Evolutionary conservation across 495 filamentous ascomycete species (phyloP), one percentile per base, ranked within the genome.

Genomic region (Aspergillus egyptiacus): DNA sequence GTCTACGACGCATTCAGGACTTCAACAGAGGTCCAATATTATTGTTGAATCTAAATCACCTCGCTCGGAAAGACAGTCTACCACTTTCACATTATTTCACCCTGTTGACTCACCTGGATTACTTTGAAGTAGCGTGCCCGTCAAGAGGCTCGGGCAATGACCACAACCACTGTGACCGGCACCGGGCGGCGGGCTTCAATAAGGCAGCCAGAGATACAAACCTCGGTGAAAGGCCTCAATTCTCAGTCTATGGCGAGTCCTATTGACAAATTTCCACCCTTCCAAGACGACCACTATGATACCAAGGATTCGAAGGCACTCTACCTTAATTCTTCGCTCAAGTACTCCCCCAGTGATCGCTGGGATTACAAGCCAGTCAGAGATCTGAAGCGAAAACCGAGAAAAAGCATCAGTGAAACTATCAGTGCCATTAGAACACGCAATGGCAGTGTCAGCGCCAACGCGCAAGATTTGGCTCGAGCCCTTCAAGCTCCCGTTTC

Each of bases 391-490:
- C 87, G 91, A 62, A 73, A 76, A 6, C 76, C 83, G 54, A 84
- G 89, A 62, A 90, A 86, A 71, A 94, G 89, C 66, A 76, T 95
- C 55, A 82, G 82, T 67, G 89, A 94, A 67, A 86, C 90, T 44
- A 81, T 95, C 54, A 81, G 75, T 46, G 88, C 82, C 3, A 89
- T 95, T 51, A 73, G 89, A 42, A 83, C 76, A 27, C 76, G 87
- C 58, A 83, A 79, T 53, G 86, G 75, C 40, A 96, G 89, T 61
- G 82, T 96, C 58, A 89, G 84, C 71, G 86, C 87, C 56, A 94
- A 91, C 63, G 89, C 90, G 49, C 89, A 94, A 48, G 94, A 99
- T 64, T 76, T 99, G 54, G 90, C 89, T 14, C 87, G 91, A 64
- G 88, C 89, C 18, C 76, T 99, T 40, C 86, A 83, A 58, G 93